Base-by-base conservation (phyloP, 257 asterid genomes). In the Solanum dulcamara region DNA sequence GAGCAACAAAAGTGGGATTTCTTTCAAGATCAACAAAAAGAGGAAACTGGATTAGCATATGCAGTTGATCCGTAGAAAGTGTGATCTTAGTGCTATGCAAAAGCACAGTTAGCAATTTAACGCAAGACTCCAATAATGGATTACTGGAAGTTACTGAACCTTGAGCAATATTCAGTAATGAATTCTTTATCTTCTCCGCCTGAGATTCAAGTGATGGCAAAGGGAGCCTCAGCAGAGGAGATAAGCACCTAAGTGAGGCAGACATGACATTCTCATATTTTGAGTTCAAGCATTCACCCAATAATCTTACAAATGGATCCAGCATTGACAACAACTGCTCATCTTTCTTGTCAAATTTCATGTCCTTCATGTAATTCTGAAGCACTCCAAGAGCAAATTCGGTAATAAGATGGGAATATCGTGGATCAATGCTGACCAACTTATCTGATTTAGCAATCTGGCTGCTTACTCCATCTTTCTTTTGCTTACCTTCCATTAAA, bases 1-100 rank as follows among this genome's bases (percentile, higher is more conserved):
- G 98, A 24, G 97, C 98, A 51, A 91, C 86, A 83, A 87, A 88
- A 17, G 99, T 88, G 14, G 99, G 97, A 88, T 88, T 95, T 72
- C 90, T 94, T 48, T 94, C 96, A 70, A 96, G 91, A 87, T 95
- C 99, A 87, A 95, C 93, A 88, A 96, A 95, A 85, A 96, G 70
- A 0, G 99, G 98, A 88, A 96, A 95, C 62, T 93, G 97, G 86
- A 95, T 90, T 86, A 96, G 85, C 94, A 92, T 90, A 86, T 94
- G 93, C 88, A 96, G 87, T 88, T 96, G 98, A 80, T 92, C 94
- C 48, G 91, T 84, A 17, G 99, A 92, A 80, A 95, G 97, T 32
- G 96, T 93, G 83, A 94, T 91, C 85, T 91, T 90, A 79, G 92
- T 91, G 88, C 90, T 92, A 50, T 91, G 93, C 20, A 95, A 87